Evolutionary conservation across 176 grass and related monocot genomes (phyloP), one percentile per base, ranked within the genome.

Genomic region (Eragrostis curvula): DNA sequence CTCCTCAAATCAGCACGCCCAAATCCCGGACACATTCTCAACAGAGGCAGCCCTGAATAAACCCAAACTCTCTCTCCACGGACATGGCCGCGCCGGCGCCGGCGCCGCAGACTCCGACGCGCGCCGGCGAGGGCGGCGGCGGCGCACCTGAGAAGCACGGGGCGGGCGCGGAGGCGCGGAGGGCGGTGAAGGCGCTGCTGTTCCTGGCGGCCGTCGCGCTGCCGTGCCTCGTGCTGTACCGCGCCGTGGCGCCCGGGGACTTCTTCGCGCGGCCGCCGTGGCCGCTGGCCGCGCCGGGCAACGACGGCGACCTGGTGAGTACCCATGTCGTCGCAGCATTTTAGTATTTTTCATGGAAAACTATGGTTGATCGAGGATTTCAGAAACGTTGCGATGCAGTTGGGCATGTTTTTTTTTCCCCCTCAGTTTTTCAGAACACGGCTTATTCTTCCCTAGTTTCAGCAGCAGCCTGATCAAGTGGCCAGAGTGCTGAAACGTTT

Each of bases 131-230:
- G 13, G 73, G 71, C 56, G 78, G 9, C 43, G 51, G 62, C 8
- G 27, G 12, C 8, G 27, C 16, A 55, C 23, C 43, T 9, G 58
- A 79, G 18, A 62, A 40, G 77, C 77, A 80, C n/a, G 41, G 16
- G 3, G 58, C 8, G 7, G 81, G 70, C 0, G 63, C 3, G 29
- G 43, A n/a, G 42, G 8, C 8, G 62, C 52, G 75, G 65, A 47
- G 84, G 75, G 68, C 49, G 12, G 48, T 28, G 18, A 93, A n/a
- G 60, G 70, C 42, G 40, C 71, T 87, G 23, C 84, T 93, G 59
- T 82, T 93, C 73, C 42, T 93, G 65, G 73, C 85, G 74, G 63
- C 80, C 70, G 71, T 93, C 49, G 72, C 66, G 46, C 68, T 93
- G 23, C 84, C 90, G 55, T 88, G 81, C 67, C 44, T 84, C 20